Evolutionary conservation across 257 asterid genomes (phyloP).

Genomic region (Solanum paucissectum): DNA sequence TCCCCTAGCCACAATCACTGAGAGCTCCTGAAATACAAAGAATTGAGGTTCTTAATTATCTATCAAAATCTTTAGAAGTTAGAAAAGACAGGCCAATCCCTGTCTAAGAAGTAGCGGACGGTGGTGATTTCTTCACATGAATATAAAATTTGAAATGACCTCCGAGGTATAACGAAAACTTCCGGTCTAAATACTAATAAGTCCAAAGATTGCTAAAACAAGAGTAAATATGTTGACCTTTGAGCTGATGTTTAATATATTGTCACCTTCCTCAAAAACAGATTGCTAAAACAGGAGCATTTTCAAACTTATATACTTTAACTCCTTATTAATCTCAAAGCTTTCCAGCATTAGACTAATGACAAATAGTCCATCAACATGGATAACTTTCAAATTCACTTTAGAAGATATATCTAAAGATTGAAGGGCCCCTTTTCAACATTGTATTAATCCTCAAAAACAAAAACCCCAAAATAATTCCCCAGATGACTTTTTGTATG

Average conservation of each 20-base stretch:
- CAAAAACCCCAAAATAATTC: background rate
- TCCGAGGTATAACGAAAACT: background rate
- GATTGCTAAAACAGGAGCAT: background rate
- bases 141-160: background rate
- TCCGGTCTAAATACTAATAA: background rate
- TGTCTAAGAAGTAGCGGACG: background rate
- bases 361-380: background rate
- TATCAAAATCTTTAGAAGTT: background rate
- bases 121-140: background rate
- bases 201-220: background rate
- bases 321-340: background rate
- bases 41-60: background rate
- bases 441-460: background rate
- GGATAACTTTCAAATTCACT: background rate
- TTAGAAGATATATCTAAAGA: background rate
- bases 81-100: background rate
- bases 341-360: background rate
- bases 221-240: background rate
- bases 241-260: background rate
- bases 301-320: background rate
- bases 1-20: conserved; percentile 94
- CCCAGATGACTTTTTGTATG: background rate
- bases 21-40: conserved; percentile 56
- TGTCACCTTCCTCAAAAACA: background rate
- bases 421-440: background rate